phyloP scores from a whole-genome alignment of 306 rosid genomes.

The Calophaca sinica region DNA sequence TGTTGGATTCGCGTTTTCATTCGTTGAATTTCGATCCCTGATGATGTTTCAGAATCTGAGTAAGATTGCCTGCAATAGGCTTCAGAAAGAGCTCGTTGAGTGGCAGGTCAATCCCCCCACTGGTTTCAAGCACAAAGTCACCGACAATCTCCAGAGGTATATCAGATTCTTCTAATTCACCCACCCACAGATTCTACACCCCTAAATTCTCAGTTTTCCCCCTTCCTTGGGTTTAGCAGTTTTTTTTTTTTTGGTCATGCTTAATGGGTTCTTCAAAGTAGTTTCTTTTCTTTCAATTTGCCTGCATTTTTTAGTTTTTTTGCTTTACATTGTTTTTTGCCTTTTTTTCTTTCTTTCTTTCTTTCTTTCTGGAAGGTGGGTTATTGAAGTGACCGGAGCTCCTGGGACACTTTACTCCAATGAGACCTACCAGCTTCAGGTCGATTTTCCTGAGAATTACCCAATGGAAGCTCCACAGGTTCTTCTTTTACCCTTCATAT shows the following conservation, averaged over 20 bases:
- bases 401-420: conserved; percentile 92
- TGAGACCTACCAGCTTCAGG: conserved; percentile 98
- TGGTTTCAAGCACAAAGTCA: conserved; percentile 96
- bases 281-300: conserved; percentile 1
- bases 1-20: not conserved
- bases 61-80: conserved; percentile 99
- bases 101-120: conserved; percentile 98
- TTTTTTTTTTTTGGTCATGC: not conserved
- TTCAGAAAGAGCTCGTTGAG: conserved; percentile 96
- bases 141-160: conserved; percentile 97
- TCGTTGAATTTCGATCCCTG: conserved; percentile 15
- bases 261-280: not conserved
- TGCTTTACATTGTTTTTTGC: conserved; percentile 12
- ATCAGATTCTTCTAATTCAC: conserved; percentile 5
- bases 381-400: conserved; percentile 97
- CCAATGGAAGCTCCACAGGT: conserved; percentile 99
- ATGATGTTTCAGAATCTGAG: conserved; percentile 70
- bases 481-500: not conserved
- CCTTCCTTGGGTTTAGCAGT: not conserved
- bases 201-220: conserved; percentile 7
- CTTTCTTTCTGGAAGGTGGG: conserved; percentile 73
- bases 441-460: conserved; percentile 98
- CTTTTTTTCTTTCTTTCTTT: conserved; percentile 4
- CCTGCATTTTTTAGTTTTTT: not conserved
- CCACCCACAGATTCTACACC: not conserved